Conservation (phyloP, 2,329 filamentous ascomycete species). For the Paraconiothyrium sp. region DNA sequence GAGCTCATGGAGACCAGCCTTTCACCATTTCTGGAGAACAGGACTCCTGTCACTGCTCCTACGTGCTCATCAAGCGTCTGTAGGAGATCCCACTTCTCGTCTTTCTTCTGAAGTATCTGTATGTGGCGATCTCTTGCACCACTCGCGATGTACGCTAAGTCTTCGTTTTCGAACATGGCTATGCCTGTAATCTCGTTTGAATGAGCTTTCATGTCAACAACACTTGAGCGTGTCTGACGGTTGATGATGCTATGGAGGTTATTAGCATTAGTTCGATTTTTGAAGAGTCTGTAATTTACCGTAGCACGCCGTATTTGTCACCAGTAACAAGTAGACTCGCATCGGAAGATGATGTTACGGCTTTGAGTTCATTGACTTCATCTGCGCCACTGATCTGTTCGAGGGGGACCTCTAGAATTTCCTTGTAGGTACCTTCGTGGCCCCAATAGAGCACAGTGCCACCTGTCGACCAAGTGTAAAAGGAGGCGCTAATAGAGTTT, state of each 20-base stretch:
- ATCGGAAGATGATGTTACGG: slow-evolving; percentile 67
- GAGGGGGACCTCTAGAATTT: slow-evolving; percentile 72
- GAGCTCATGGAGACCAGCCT: slow-evolving; percentile 80
- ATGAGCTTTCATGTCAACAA: slow-evolving; percentile 84
- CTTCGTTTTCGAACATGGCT: slow-evolving; percentile 72
- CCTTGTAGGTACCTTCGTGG: slow-evolving; percentile 72
- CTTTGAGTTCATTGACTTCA: slow-evolving; percentile 66
- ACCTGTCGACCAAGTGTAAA: slow-evolving; percentile 88
- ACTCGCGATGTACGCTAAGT: slow-evolving; percentile 76
- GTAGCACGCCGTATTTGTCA: slow-evolving; percentile 84
- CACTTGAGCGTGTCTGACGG: slow-evolving; percentile 66
- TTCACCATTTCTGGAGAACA: slow-evolving; percentile 76
- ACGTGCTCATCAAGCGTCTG: slow-evolving; percentile 94
- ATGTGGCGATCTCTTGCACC: slow-evolving; percentile 85
- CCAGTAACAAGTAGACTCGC: slow-evolving; percentile 79
- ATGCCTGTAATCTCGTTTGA: slow-evolving; percentile 85
- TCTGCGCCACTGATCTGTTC: slow-evolving; percentile 65
- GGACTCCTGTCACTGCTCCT: slow-evolving; percentile 80
- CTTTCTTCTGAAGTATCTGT: slow-evolving; percentile 78
- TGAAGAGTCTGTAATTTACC: slow-evolving; percentile 49
- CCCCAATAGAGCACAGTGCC: slow-evolving; percentile 88
- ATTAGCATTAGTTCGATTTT: slow-evolving; percentile 1
- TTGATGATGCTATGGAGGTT: slow-evolving; percentile 66
- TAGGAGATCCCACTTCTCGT: slow-evolving; percentile 74
- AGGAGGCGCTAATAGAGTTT: slow-evolving; percentile 72